Conservation (phyloP, 331 rosid genomes). For the Prunus yedoensis region DNA sequence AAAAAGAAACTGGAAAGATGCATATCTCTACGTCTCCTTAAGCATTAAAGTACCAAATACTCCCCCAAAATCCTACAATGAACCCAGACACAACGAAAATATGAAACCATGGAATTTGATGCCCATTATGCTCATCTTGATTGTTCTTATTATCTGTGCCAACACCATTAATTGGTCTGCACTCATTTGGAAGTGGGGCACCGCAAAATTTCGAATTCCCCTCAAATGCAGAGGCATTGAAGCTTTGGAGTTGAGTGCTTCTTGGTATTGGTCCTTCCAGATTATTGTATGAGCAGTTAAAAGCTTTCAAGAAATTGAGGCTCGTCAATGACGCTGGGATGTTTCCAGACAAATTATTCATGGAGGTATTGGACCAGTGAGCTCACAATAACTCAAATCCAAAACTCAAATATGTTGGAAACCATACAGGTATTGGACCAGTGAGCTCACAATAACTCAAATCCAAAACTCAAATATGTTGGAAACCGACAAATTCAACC, state of each 20-base stretch:
- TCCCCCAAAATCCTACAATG: background rate
- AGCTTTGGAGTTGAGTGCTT: constrained; percentile 12
- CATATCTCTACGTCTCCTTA: background rate
- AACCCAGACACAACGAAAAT: background rate
- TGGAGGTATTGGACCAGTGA: background rate
- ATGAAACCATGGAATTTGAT: background rate
- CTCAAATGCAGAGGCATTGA: background rate
- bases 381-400: background rate
- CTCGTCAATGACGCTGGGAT: background rate
- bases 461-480: constrained; percentile 1
- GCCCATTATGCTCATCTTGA: background rate
- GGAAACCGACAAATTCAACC: background rate
- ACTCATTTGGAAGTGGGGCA: constrained; percentile 7
- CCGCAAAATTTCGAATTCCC: constrained; percentile 13
- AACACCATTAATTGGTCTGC: background rate
- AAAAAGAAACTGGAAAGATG: background rate
- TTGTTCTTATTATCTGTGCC: background rate
- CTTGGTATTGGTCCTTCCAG: constrained; percentile 8
- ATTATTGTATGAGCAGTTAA: background rate
- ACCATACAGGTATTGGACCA: background rate
- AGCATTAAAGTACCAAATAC: background rate
- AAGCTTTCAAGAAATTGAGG: background rate
- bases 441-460: background rate
- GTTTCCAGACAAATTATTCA: background rate
- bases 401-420: background rate